These are phyloP conservation scores for Luffa acutangula DNA, from an alignment of 306 rosid genomes.

Conservation along the genomic window DNA sequence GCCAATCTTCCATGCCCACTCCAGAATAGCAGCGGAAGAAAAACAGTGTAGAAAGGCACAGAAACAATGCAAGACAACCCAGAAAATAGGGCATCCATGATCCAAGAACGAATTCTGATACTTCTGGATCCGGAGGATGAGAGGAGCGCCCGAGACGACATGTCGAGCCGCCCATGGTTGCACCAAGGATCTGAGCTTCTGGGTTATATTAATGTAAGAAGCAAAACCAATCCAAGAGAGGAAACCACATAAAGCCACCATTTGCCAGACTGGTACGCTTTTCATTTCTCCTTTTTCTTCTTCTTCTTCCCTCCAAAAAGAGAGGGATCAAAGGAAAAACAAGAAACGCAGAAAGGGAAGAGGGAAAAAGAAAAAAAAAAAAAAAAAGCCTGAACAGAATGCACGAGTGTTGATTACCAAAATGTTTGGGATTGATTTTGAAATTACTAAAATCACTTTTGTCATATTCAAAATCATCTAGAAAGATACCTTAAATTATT, in stretches of 20 bases:
- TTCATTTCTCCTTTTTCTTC: slow-evolving; percentile 35
- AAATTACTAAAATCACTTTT: too few relatives aligned
- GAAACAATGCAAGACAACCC: slow-evolving; percentile 77
- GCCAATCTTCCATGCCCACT: slow-evolving; percentile 97
- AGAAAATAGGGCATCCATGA: slow-evolving; percentile 61
- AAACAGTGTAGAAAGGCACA: slow-evolving; percentile 88
- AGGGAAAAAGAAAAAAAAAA: too few relatives aligned
- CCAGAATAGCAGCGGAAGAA: slow-evolving; percentile 93
- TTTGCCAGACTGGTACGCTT: slow-evolving; percentile 52
- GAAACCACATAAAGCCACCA: slow-evolving; percentile 49
- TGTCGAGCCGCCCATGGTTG: slow-evolving; percentile 60
- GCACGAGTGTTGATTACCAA: neutral
- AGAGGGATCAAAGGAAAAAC: slow-evolving; percentile 6
- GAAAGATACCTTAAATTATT: too few relatives aligned
- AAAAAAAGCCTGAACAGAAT: neutral
- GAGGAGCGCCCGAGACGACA: slow-evolving; percentile 44
- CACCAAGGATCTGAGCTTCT: slow-evolving; percentile 57
- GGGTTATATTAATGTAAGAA: slow-evolving; percentile 58
- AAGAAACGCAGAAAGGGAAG: slow-evolving; percentile 11
- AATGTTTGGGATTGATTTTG: too few relatives aligned
- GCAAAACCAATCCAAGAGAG: slow-evolving; percentile 42
- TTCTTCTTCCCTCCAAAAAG: slow-evolving; percentile 13
- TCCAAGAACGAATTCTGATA: slow-evolving; percentile 49
- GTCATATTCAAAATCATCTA: too few relatives aligned
- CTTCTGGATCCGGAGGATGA: slow-evolving; percentile 68